A percentile compares a stretch with the other conserved stretches of the same genome.
phyloP scores from a whole-genome alignment of 2,329 filamentous ascomycete species.

The Bimuria novae-zelandiae region DNA sequence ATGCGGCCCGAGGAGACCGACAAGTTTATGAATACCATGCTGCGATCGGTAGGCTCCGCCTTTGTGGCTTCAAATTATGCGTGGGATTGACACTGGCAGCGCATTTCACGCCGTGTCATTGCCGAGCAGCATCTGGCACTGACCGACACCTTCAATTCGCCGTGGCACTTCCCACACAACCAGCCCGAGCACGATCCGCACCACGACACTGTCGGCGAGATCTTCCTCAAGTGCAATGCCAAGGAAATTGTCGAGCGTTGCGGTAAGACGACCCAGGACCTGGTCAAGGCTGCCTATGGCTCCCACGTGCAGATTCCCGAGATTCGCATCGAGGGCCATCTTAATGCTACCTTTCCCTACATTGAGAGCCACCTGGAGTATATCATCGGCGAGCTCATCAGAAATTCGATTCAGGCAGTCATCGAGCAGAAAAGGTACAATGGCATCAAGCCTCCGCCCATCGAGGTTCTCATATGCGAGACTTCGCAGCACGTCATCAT shows the following conservation, averaged over 20 bases:
- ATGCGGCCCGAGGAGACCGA: conserved; percentile 84
- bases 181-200: conserved; percentile 63
- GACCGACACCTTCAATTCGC: conserved; percentile 89
- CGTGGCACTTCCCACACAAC: conserved; percentile 84
- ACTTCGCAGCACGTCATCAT: conserved; percentile 94
- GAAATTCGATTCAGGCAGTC: conserved; percentile 92
- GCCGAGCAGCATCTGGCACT: conserved; percentile 96
- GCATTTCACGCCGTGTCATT: conserved; percentile 94
- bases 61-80: not conserved
- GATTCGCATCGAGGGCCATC: conserved; percentile 81
- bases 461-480: conserved; percentile 94
- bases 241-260: conserved; percentile 86
- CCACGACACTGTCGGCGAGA: conserved; percentile 89
- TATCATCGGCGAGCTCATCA: conserved; percentile 90
- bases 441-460: conserved; percentile 68
- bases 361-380: conserved; percentile 96
- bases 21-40: conserved; percentile 90
- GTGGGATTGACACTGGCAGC: conserved; percentile 52
- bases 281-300: conserved; percentile 77
- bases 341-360: conserved; percentile 91
- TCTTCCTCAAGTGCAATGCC: conserved; percentile 91
- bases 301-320: conserved; percentile 73
- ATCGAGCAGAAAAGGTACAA: conserved; percentile 70
- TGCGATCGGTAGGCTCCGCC: conserved; percentile 74
- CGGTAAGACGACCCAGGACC: conserved; percentile 72